Evolutionary conservation across 2,329 filamentous ascomycete species (phyloP).

Genomic region (Scortechinia acanthostroma): DNA sequence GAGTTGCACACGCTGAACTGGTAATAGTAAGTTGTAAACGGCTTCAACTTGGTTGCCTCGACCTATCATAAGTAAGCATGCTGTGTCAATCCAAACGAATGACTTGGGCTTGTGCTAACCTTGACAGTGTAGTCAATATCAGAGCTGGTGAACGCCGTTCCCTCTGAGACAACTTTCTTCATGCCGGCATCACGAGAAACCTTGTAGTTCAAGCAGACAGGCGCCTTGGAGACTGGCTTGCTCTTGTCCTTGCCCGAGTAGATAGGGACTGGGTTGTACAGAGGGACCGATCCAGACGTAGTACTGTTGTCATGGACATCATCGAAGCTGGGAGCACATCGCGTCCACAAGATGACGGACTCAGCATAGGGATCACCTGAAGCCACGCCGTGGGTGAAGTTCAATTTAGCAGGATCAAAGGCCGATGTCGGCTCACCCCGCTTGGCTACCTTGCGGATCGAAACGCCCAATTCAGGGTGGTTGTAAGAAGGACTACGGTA

Average conservation of each 20-base stretch:
- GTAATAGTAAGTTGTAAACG: slow-evolving; percentile 20
- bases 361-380: slow-evolving; percentile 40
- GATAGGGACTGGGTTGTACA: no score
- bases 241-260: slow-evolving; percentile 38
- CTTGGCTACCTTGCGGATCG: slow-evolving; percentile 53
- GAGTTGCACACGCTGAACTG: slow-evolving; percentile 21
- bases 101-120: slow-evolving; percentile 21
- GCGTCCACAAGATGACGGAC: slow-evolving; percentile 47
- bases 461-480: slow-evolving; percentile 55
- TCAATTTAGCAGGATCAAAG: slow-evolving; percentile 35
- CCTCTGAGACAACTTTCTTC: slow-evolving; percentile 38
- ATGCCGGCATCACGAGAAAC: slow-evolving; percentile 39
- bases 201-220: slow-evolving; percentile 63
- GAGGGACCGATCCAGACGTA: slow-evolving; percentile 28
- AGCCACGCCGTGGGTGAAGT: slow-evolving; percentile 60
- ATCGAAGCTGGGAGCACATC: slow-evolving; percentile 31
- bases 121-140: slow-evolving; percentile 74
- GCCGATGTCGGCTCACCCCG: slow-evolving; percentile 34
- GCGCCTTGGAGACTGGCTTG: slow-evolving; percentile 42
- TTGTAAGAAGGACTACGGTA: slow-evolving; percentile 61
- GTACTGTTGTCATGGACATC: slow-evolving; percentile 35
- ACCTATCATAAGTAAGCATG: slow-evolving; percentile 29
- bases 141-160: slow-evolving; percentile 60
- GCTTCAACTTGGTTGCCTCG: slow-evolving; percentile 40
- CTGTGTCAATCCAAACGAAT: not conserved